Evolutionary conservation across 148 eudicot genomes (phyloP).

Genomic region (Camellia granthamiana): DNA sequence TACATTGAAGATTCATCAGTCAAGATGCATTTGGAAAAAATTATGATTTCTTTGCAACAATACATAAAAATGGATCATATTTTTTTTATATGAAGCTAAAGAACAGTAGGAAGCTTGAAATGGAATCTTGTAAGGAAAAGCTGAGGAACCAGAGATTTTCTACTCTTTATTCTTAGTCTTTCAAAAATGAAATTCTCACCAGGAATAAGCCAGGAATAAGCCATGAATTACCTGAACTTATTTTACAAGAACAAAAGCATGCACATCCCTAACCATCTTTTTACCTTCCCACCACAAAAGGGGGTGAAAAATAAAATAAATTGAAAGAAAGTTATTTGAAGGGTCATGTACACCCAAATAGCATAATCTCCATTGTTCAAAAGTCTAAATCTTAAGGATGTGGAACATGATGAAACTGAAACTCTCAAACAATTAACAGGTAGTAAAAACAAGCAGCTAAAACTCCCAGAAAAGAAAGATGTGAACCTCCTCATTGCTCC

Average conservation of each 20-base stretch:
- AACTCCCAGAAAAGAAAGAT: conserved; percentile 14
- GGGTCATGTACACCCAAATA: not conserved
- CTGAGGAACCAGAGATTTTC: not conserved
- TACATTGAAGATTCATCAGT: not conserved
- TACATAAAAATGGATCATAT: not conserved
- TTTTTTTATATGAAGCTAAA: not conserved
- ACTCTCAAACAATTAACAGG: not conserved
- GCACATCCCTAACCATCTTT: not conserved
- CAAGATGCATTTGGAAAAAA: not conserved
- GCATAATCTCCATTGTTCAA: not conserved
- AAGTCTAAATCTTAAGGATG: not conserved
- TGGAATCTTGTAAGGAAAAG: not conserved
- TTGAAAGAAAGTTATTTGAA: not conserved
- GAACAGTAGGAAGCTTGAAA: not conserved
- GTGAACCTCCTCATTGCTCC: conserved; percentile 72
- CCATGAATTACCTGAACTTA: not conserved
- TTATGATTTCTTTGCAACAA: not conserved
- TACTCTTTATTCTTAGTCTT: not conserved
- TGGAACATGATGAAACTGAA: not conserved
- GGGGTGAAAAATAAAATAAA: not conserved
- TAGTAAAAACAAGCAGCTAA: not conserved
- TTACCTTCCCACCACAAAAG: not conserved
- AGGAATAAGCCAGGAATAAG: not conserved
- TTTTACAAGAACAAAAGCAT: not conserved
- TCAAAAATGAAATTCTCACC: not conserved